These are phyloP conservation scores for Neopestalotiopsis clavispora DNA, from an alignment of 2,329 filamentous ascomycete genomes.

Conservation along the genomic window DNA sequence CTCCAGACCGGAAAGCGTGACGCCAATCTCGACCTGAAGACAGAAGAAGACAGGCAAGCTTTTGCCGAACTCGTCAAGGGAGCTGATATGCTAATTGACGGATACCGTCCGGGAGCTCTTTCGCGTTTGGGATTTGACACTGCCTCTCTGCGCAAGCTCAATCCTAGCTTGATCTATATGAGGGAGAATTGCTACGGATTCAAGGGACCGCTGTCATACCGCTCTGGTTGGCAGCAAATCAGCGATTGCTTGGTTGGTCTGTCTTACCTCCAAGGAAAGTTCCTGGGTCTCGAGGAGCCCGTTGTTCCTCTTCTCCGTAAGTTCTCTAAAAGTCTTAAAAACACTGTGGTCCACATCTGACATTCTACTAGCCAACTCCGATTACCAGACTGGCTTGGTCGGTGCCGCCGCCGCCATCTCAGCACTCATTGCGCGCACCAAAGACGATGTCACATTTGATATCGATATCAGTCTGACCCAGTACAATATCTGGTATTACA, in stretches of 20 bases:
- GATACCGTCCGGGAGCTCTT: conserved; percentile 70
- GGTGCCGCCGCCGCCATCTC: not conserved
- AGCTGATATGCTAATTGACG: conserved; percentile 70
- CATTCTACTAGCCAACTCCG: not conserved
- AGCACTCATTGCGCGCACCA: not conserved
- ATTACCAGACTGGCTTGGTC: not conserved
- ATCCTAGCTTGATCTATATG: conserved; percentile 65
- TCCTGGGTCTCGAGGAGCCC: conserved; percentile 33
- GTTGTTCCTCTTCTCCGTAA: conserved; percentile 28
- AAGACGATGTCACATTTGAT: conserved; percentile 30
- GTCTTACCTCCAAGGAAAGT: conserved; percentile 31
- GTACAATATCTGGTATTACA: conserved; percentile 35
- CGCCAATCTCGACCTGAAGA: conserved; percentile 67
- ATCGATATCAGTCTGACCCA: conserved; percentile 34
- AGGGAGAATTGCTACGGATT: conserved; percentile 75
- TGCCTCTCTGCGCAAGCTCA: conserved; percentile 54
- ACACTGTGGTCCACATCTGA: not conserved
- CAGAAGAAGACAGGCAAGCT: conserved; percentile 51
- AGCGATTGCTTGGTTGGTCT: conserved; percentile 40
- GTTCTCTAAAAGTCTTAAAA: not conserved
- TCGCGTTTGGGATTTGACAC: conserved; percentile 68
- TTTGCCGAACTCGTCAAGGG: conserved; percentile 66
- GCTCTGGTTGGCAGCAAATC: conserved; percentile 67
- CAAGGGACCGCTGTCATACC: conserved; percentile 60
- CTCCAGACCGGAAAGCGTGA: conserved; percentile 69